Conservation (phyloP, 1,284 basidiomycete species). For the Sanghuangporus weigelae region DNA sequence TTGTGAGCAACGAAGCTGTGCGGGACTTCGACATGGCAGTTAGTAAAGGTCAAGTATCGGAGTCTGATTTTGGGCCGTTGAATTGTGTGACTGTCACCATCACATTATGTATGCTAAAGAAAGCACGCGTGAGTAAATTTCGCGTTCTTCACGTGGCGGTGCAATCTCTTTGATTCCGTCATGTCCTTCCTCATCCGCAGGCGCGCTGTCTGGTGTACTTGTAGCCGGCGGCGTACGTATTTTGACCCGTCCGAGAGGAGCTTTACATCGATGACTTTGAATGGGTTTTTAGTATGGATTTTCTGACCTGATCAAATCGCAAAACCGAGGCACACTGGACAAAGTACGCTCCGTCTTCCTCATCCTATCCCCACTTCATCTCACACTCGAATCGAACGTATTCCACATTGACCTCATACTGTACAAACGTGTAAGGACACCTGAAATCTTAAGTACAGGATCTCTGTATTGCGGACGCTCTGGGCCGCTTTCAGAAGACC, state of each 20-base stretch:
- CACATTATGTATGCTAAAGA: no score
- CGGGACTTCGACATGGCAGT: not conserved
- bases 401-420: no score
- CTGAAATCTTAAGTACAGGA: no score
- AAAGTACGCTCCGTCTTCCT: not conserved
- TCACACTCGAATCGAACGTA: not conserved
- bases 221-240: slow-evolving; percentile 18
- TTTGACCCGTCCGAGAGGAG: not conserved
- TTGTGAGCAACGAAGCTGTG: slow-evolving; percentile 39
- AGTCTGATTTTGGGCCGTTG: not conserved
- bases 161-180: not conserved
- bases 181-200: slow-evolving; percentile 16
- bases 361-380: not conserved
- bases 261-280: not conserved
- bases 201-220: slow-evolving; percentile 17
- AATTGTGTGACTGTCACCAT: no score
- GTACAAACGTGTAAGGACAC: no score
- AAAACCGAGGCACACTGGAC: slow-evolving; percentile 5
- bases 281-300: slow-evolving; percentile 17
- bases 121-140: no score
- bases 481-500: no score
- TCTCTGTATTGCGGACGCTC: no score
- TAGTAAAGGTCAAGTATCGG: not conserved
- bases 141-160: no score
- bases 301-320: slow-evolving; percentile 14